Percentiles rank a stretch among this genome's conserved stretches.
phyloP scores from a whole-genome alignment of 805 yeast genomes.

The Candida parachauliodes region DNA sequence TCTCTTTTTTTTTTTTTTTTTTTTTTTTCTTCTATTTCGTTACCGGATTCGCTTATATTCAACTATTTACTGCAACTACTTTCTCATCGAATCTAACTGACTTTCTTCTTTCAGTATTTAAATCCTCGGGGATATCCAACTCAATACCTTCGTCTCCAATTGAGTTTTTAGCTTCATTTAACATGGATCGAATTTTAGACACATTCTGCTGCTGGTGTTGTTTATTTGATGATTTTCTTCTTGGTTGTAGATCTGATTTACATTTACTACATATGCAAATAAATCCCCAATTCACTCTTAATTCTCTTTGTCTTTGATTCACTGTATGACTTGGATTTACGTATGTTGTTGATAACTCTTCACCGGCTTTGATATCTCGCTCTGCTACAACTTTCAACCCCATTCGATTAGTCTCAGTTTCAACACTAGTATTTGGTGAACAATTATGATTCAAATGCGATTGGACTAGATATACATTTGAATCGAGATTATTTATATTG shows the following conservation, averaged over 20 bases:
- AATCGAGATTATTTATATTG: conserved; percentile 69
- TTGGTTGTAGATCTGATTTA: conserved; percentile 49
- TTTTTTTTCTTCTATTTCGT: neutral
- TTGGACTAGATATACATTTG: conserved; percentile 56
- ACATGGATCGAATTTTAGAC: conserved; percentile 46
- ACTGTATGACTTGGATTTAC: conserved; percentile 64
- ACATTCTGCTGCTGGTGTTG: conserved; percentile 12
- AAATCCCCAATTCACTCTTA: conserved; percentile 79
- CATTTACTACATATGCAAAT: conserved; percentile 67
- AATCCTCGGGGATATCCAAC: conserved; percentile 38
- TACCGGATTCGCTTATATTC: conserved; percentile 1
- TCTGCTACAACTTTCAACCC: conserved; percentile 62
- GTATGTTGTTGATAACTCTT: conserved; percentile 67
- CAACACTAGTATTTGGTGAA: conserved; percentile 62
- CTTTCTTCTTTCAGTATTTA: conserved; percentile 48
- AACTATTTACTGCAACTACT: conserved; percentile 27
- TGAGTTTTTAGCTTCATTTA: conserved; percentile 38
- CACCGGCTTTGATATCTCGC: conserved; percentile 55
- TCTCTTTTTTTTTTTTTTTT: too few relatives aligned
- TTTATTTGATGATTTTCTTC: conserved; percentile 40
- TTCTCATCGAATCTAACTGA: conserved; percentile 65
- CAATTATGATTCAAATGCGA: conserved; percentile 78
- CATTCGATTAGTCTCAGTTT: conserved; percentile 36
- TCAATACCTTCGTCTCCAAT: conserved; percentile 41
- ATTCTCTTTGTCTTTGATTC: conserved; percentile 58